Evolutionary conservation across 305 asterid species (phyloP).

Genomic region (Caryopteris hybrid): DNA sequence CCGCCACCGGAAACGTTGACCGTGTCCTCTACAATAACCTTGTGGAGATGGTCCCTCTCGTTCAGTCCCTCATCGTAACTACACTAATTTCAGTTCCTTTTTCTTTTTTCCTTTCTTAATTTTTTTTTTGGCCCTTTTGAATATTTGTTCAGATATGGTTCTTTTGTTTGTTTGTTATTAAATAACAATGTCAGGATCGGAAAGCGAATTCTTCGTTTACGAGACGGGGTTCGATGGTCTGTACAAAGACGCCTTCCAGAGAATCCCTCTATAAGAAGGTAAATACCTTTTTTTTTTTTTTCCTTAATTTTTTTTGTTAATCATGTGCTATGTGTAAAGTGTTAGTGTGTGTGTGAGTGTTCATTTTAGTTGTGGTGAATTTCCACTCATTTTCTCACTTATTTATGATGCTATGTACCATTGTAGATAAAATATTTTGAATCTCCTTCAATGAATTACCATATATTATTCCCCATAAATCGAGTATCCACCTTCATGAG

Average conservation of each 20-base stretch:
- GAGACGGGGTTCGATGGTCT: conserved; percentile 80
- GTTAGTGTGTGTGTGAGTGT: too few species aligned
- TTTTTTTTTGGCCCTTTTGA: neutral
- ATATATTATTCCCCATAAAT: neutral
- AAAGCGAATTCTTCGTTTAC: conserved; percentile 68
- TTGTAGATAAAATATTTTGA: neutral
- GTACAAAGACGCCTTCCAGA: conserved; percentile 84
- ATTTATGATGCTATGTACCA: too few species aligned
- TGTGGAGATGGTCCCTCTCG: conserved; percentile 87
- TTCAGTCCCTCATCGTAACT: conserved; percentile 83
- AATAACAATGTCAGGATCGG: conserved; percentile 48
- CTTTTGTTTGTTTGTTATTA: neutral
- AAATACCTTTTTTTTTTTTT: neutral
- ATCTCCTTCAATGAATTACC: conserved; percentile 6
- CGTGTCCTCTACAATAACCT: conserved; percentile 63
- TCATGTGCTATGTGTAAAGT: too few species aligned
- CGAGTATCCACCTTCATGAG: neutral
- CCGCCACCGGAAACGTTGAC: conserved; percentile 71
- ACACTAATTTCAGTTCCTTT: conserved; percentile 12
- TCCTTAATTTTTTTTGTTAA: neutral
- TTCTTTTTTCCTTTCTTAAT: neutral
- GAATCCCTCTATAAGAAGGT: conserved; percentile 79
- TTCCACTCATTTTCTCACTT: neutral
- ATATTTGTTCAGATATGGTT: neutral
- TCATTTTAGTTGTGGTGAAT: neutral